Percentiles rank a stretch among this genome's conserved stretches.
Evolutionary conservation across 2,329 filamentous ascomycete genomes (phyloP).

Genomic region (Arthrobotrys sinensis): DNA sequence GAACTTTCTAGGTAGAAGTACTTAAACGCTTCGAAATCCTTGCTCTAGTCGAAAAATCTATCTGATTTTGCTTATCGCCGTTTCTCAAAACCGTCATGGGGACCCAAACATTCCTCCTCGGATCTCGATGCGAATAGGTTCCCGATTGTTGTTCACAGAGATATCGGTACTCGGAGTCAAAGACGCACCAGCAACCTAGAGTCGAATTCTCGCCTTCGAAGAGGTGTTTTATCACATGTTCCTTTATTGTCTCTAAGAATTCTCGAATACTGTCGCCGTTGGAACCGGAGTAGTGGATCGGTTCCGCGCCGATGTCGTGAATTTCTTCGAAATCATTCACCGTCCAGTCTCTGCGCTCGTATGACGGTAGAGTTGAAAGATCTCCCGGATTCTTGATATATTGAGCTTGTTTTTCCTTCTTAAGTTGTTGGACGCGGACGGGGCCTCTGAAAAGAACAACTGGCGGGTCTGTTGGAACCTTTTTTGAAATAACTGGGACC

Average conservation of each 20-base stretch:
- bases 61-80: not conserved
- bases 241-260: not conserved
- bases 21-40: not conserved
- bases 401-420: not conserved
- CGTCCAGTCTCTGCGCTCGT: not conserved
- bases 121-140: slow-evolving; percentile 16
- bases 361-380: not conserved
- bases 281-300: slow-evolving; percentile 6
- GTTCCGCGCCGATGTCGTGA: not conserved
- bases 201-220: slow-evolving; percentile 5
- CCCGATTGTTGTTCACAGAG: slow-evolving; percentile 1
- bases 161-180: slow-evolving; percentile 25
- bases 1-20: not conserved
- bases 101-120: slow-evolving; percentile 29
- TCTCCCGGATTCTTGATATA: not conserved
- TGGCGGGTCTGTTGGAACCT: slow-evolving; percentile 10
- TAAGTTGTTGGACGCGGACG: slow-evolving; percentile 7
- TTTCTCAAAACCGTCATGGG: slow-evolving; percentile 26
- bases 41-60: not conserved
- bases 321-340: slow-evolving; percentile 4
- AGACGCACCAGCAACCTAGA: slow-evolving; percentile 31
- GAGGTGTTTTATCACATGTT: not conserved
- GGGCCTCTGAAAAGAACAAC: slow-evolving; percentile 8
- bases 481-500: not conserved
- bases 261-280: slow-evolving; percentile 22